phyloP scores from a whole-genome alignment of 768 basidiomycete species.

The Neoboletus subvelutipes region DNA sequence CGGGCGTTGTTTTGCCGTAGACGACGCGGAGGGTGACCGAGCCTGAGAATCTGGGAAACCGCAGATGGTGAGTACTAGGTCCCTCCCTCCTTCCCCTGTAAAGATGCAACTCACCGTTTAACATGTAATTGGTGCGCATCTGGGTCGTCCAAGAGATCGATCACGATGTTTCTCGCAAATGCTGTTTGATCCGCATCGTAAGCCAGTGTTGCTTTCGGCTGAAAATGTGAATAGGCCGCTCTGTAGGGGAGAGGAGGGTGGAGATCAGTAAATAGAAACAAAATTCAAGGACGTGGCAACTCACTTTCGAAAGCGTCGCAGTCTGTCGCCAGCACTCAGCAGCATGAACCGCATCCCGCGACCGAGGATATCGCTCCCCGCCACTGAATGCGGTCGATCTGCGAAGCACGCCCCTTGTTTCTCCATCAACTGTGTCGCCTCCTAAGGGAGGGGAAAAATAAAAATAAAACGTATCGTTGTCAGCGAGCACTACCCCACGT shows the following conservation, averaged over 20 bases:
- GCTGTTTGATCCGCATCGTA: constrained; percentile 48
- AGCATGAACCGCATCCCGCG: constrained; percentile 58
- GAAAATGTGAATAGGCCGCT: constrained; percentile 53
- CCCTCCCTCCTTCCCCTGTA: not conserved
- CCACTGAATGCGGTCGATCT: constrained; percentile 52
- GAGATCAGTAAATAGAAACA: not conserved
- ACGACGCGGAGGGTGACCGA: constrained; percentile 28
- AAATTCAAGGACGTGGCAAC: not conserved
- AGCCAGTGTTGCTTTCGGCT: constrained; percentile 44
- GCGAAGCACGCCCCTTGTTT: constrained; percentile 51
- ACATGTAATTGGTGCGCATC: constrained; percentile 24
- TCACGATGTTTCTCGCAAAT: constrained; percentile 28
- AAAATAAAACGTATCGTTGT: not conserved
- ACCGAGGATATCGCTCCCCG: constrained; percentile 55
- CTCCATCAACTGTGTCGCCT: constrained; percentile 58
- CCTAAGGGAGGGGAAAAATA: constrained; percentile 11
- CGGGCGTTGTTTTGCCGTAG: constrained; percentile 28
- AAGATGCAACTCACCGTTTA: constrained; percentile 36
- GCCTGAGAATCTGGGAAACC: constrained; percentile 22
- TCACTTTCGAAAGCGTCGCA: constrained; percentile 57
- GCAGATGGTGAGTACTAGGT: not conserved
- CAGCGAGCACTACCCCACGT: not conserved
- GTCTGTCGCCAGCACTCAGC: constrained; percentile 52
- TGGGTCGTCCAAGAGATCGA: constrained; percentile 25
- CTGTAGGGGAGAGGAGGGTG: constrained; percentile 23